phyloP scores from a whole-genome alignment of 176 grass and related monocot genomes.

The Lolium rigidum region DNA sequence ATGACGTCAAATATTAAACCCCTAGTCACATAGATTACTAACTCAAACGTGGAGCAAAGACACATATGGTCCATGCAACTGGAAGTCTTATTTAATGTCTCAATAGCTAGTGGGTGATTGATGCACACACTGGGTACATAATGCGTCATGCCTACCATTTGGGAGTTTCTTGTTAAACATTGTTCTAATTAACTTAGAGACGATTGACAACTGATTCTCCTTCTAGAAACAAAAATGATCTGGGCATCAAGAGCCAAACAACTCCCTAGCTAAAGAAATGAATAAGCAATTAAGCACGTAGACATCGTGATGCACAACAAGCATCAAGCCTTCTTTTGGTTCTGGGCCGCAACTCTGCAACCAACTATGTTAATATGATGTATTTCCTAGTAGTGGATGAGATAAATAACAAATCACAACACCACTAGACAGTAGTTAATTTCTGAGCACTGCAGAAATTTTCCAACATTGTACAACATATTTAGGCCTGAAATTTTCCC shows the following conservation, averaged over 20 bases:
- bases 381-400: neutral
- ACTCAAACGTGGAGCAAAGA: constrained; percentile 19
- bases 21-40: constrained; percentile 22
- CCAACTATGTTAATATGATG: constrained; percentile 1
- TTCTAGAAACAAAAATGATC: constrained; percentile 29
- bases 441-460: constrained; percentile 10
- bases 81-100: constrained; percentile 31
- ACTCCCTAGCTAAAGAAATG: constrained; percentile 17
- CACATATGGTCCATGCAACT: constrained; percentile 20
- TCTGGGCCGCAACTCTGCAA: constrained; percentile 10
- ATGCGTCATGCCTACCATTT: constrained; percentile 12
- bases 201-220: constrained; percentile 12
- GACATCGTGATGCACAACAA: constrained; percentile 1
- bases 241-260: constrained; percentile 29
- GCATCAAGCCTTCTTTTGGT: constrained; percentile 5
- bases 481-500: neutral
- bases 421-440: constrained; percentile 15
- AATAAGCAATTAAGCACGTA: constrained; percentile 14
- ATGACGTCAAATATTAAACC: neutral
- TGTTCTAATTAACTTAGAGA: constrained; percentile 32
- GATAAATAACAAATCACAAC: constrained; percentile 11
- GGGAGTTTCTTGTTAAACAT: neutral
- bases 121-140: neutral
- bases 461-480: constrained; percentile 18
- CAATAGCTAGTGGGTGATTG: constrained; percentile 21